Conservation (phyloP, 176 grass and related monocot genomes). For the Hyparrhenia diplandra region DNA sequence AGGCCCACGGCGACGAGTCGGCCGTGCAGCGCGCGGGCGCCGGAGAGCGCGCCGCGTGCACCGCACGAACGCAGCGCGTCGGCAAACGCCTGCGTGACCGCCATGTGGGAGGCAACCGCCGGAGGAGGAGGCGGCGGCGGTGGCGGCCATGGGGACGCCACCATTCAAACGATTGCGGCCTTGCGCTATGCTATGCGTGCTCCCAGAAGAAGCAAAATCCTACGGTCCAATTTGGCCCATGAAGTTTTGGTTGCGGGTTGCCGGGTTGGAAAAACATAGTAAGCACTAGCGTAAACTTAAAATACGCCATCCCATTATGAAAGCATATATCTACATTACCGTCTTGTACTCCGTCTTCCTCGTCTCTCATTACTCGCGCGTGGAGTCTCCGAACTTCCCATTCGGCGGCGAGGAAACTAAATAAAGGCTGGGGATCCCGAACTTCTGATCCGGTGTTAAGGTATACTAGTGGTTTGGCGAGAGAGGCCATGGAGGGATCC, state of each 20-base stretch:
- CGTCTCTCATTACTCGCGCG: not conserved
- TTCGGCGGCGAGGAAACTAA: not conserved
- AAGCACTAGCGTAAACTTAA: not conserved
- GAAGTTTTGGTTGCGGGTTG: not conserved
- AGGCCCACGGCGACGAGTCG: slow-evolving; percentile 74
- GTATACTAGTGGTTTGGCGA: slow-evolving; percentile 24
- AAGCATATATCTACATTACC: not conserved
- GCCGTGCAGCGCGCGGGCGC: slow-evolving; percentile 61
- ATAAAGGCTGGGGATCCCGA: not conserved
- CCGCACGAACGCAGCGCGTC: slow-evolving; percentile 51
- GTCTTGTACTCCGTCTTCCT: not conserved
- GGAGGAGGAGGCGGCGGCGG: slow-evolving; percentile 22
- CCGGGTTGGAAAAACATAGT: not conserved
- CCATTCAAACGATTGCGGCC: slow-evolving; percentile 54
- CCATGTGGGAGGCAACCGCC: slow-evolving; percentile 54
- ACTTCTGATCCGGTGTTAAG: slow-evolving; percentile 15
- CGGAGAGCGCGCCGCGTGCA: slow-evolving; percentile 26
- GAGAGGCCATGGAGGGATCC: slow-evolving; percentile 44
- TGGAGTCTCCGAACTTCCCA: not conserved
- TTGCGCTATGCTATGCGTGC: not conserved
- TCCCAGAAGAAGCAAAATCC: not conserved
- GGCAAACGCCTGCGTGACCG: slow-evolving; percentile 64
- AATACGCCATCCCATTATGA: not conserved
- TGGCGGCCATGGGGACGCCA: slow-evolving; percentile 64
- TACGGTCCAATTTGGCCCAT: not conserved